Evolutionary conservation across 495 filamentous ascomycete species (phyloP).

Genomic region (Opeltia flavorubescens): DNA sequence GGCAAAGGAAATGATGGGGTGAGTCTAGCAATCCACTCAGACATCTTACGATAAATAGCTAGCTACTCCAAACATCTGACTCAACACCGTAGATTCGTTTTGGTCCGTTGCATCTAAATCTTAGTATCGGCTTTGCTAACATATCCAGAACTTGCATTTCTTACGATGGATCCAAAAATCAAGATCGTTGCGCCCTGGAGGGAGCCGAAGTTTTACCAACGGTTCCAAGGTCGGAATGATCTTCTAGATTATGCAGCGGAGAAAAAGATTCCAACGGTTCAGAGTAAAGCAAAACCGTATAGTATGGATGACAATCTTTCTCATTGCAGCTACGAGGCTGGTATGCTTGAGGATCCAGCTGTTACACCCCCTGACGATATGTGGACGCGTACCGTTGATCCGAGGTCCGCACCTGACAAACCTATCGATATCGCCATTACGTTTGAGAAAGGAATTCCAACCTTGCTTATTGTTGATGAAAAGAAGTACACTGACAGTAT

Average conservation of each 20-base stretch:
- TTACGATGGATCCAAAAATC: slow-evolving; percentile 49
- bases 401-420: slow-evolving; percentile 57
- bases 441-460: slow-evolving; percentile 77
- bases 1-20: slow-evolving; percentile 83
- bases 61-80: too few species aligned
- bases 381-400: slow-evolving; percentile 75
- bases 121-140: slow-evolving; percentile 27
- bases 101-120: slow-evolving; percentile 1
- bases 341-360: slow-evolving; percentile 57
- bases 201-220: slow-evolving; percentile 66
- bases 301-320: slow-evolving; percentile 41
- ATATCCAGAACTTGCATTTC: slow-evolving; percentile 67
- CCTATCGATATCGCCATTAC: slow-evolving; percentile 62
- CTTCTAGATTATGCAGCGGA: slow-evolving; percentile 74
- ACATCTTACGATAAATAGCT: too few species aligned
- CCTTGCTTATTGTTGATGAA: slow-evolving; percentile 44
- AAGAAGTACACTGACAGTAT: slow-evolving; percentile 61
- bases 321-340: slow-evolving; percentile 84
- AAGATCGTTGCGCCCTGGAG: slow-evolving; percentile 85
- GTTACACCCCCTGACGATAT: slow-evolving; percentile 57
- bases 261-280: slow-evolving; percentile 71
- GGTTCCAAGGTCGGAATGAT: slow-evolving; percentile 61
- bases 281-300: slow-evolving; percentile 79
- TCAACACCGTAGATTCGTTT: too few species aligned
- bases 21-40: too few species aligned